Evolutionary conservation across 495 filamentous ascomycete species (phyloP).

Genomic region (Penicillium egyptiacum): DNA sequence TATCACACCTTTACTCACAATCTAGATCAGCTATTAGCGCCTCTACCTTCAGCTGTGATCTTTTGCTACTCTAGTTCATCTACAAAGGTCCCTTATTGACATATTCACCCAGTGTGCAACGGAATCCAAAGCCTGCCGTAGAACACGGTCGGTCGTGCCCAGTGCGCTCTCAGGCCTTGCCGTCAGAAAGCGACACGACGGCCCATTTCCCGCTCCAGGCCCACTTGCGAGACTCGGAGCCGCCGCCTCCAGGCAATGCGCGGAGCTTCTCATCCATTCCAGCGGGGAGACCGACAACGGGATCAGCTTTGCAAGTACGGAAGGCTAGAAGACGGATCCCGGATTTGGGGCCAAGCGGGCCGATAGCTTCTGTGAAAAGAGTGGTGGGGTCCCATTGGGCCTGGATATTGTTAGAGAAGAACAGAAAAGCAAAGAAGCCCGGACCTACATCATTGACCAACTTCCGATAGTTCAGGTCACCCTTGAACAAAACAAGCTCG

Average conservation of each 20-base stretch:
- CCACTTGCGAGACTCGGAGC: conserved; percentile 79
- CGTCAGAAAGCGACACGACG: conserved; percentile 83
- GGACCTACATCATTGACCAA: conserved; percentile 76
- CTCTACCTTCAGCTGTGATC: not conserved
- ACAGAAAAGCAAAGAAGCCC: not conserved
- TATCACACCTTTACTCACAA: not conserved
- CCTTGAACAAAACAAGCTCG: conserved; percentile 95
- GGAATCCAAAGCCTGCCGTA: not conserved
- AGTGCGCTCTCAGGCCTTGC: conserved; percentile 47
- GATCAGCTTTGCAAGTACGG: conserved; percentile 93
- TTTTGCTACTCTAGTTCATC: not conserved
- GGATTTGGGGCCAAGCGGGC: conserved; percentile 76
- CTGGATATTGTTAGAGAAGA: conserved; percentile 39
- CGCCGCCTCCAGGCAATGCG: conserved; percentile 62
- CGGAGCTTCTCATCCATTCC: conserved; percentile 80
- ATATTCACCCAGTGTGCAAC: not conserved
- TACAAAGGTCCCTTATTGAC: not conserved
- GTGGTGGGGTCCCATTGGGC: conserved; percentile 86
- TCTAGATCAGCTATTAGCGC: not conserved
- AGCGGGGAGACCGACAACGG: conserved; percentile 80
- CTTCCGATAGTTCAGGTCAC: conserved; percentile 94
- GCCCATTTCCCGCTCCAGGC: conserved; percentile 98
- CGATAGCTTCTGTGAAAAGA: conserved; percentile 81
- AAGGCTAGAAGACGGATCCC: conserved; percentile 81
- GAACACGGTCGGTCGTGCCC: not conserved